Percentiles rank a stretch among this genome's conserved stretches.
Evolutionary conservation across 352 stramenopile species (phyloP).

Genomic region (Phytophthora kernoviae): DNA sequence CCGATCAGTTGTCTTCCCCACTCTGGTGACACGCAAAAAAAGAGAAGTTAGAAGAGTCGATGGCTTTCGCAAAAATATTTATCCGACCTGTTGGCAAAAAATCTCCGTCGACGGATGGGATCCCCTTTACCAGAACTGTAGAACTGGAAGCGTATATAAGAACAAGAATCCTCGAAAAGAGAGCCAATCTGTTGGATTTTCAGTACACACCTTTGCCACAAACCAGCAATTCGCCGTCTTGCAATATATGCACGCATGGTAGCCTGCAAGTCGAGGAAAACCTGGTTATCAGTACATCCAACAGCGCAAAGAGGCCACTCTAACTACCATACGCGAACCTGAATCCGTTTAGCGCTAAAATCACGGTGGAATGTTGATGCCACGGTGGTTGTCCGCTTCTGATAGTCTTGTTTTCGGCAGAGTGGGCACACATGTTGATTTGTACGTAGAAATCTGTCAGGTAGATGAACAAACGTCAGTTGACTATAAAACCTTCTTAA

Average conservation of each 20-base stretch:
- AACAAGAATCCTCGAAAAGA: no score
- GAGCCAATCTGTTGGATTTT: no score
- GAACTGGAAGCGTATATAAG: conserved; percentile 41
- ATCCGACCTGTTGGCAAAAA: conserved; percentile 69
- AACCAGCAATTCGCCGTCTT: conserved; percentile 17
- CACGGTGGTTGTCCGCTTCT: conserved; percentile 66
- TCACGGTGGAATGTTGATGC: conserved; percentile 58
- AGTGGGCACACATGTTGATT: conserved; percentile 83
- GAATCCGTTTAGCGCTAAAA: conserved; percentile 55
- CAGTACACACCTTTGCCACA: conserved; percentile 40
- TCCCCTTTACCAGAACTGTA: conserved; percentile 72
- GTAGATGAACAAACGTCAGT: background rate
- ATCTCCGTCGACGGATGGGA: conserved; percentile 45
- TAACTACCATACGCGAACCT: conserved; percentile 42
- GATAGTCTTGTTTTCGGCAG: conserved; percentile 84
- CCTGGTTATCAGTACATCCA: background rate
- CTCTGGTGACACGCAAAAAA: conserved; percentile 30
- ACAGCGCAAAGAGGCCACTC: background rate
- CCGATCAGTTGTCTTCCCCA: conserved; percentile 59
- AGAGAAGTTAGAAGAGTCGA: background rate
- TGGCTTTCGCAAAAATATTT: background rate
- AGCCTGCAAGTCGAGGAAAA: conserved; percentile 18
- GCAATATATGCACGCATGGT: conserved; percentile 41
- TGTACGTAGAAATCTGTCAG: conserved; percentile 66
- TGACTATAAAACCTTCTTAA: background rate